These are phyloP conservation scores for Sambucus nigra DNA, from an alignment of 129 eudicot genomes.

Conservation along the genomic window DNA sequence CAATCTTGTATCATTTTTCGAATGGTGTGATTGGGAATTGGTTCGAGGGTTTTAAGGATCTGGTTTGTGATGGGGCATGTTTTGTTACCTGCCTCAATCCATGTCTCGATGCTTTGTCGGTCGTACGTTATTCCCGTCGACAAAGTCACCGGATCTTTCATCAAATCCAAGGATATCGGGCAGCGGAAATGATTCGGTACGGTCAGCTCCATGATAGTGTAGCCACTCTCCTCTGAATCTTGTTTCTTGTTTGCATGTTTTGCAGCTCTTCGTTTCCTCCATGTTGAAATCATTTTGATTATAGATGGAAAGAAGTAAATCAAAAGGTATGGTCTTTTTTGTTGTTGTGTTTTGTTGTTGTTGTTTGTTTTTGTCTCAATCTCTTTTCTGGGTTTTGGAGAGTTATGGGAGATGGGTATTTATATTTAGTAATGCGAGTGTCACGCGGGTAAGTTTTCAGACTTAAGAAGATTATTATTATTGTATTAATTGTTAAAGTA, in stretches of 20 bases:
- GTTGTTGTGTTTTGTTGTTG: too few species aligned
- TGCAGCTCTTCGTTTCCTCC: conserved; percentile 34
- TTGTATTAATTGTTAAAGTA: too few species aligned
- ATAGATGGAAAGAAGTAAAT: background rate
- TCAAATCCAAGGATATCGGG: conserved; percentile 56
- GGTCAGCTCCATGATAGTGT: conserved; percentile 25
- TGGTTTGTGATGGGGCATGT: conserved; percentile 48
- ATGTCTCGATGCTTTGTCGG: conserved; percentile 44
- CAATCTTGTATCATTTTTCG: conserved; percentile 60
- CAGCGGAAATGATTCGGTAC: conserved; percentile 45
- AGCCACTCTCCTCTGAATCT: background rate
- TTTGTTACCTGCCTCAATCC: conserved; percentile 53
- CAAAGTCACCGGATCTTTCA: conserved; percentile 66
- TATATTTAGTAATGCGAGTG: too few species aligned
- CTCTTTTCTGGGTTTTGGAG: too few species aligned
- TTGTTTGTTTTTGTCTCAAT: too few species aligned
- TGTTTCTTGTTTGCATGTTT: conserved; percentile 31
- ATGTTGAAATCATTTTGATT: conserved; percentile 35
- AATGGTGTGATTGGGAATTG: conserved; percentile 45
- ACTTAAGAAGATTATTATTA: too few species aligned
- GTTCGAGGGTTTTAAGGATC: conserved; percentile 29
- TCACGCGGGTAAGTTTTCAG: too few species aligned
- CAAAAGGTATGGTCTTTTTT: background rate
- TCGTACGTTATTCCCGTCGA: conserved; percentile 63
- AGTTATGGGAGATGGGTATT: too few species aligned